A percentile compares a stretch with the other conserved stretches of the same genome.
Conservation (phyloP, 805 yeast species). For the Wickerhamomyces ciferrii region DNA sequence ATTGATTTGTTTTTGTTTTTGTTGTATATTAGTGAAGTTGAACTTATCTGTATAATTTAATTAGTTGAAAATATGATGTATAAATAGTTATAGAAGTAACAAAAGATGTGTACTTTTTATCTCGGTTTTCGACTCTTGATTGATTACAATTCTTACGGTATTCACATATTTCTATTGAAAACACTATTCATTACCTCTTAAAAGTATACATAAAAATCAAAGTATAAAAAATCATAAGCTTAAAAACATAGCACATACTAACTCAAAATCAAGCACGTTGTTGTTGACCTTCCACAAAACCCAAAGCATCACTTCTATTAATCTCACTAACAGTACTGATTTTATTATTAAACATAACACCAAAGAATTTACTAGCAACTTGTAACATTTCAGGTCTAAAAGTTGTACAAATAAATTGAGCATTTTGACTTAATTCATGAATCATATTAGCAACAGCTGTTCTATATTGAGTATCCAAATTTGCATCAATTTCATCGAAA, state of each 20-base stretch:
- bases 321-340: conserved; percentile 76
- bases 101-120: no score
- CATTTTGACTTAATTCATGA: conserved; percentile 54
- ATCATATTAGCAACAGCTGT: conserved; percentile 79
- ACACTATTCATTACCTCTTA: no score
- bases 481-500: conserved; percentile 96
- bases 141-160: no score
- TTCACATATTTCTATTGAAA: no score
- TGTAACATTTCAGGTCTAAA: conserved; percentile 90
- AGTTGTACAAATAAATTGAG: conserved; percentile 95
- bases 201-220: not conserved
- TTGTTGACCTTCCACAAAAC: conserved; percentile 74
- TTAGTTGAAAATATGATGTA: no score
- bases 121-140: no score
- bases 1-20: not conserved
- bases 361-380: conserved; percentile 82
- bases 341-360: conserved; percentile 79
- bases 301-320: conserved; percentile 64
- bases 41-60: no score
- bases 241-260: not conserved
- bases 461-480: conserved; percentile 87
- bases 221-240: not conserved
- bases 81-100: no score
- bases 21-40: no score
- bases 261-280: conserved; percentile 5